phyloP scores from a whole-genome alignment of 2,329 filamentous ascomycete genomes.

The Colletotrichum eremochloae region DNA sequence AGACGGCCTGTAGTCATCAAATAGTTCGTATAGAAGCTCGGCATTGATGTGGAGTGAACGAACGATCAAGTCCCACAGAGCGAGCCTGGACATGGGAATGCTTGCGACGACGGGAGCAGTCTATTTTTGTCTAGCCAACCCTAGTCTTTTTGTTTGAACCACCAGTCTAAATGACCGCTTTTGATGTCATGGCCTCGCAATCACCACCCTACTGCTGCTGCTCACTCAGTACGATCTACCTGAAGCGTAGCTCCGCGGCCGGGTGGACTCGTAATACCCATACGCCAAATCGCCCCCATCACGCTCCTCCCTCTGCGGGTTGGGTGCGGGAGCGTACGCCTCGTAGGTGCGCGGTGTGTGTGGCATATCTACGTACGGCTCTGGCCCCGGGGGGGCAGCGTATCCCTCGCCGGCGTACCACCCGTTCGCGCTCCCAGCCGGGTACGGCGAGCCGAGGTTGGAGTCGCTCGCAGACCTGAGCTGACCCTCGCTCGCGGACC shows the following conservation, averaged over 20 bases:
- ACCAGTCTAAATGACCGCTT: background rate
- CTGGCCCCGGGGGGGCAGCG: slow-evolving; percentile 3
- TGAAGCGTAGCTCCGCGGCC: slow-evolving; percentile 35
- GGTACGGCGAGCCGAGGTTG: slow-evolving; percentile 15
- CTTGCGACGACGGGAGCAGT: background rate
- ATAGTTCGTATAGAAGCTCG: no score
- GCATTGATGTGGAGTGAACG: background rate
- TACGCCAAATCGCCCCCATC: slow-evolving; percentile 6
- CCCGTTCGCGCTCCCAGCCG: slow-evolving; percentile 8
- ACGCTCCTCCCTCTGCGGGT: slow-evolving; percentile 18
- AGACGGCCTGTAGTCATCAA: no score
- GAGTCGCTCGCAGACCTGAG: slow-evolving; percentile 32
- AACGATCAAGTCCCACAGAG: background rate
- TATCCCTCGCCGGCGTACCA: slow-evolving; percentile 33
- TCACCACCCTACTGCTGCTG: background rate
- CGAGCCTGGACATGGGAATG: slow-evolving; percentile 15
- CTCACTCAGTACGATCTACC: slow-evolving; percentile 34
- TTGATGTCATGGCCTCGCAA: background rate
- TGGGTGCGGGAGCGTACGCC: slow-evolving; percentile 28
- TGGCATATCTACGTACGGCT: slow-evolving; percentile 30
- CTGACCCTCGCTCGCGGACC: slow-evolving; percentile 36
- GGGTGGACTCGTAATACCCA: slow-evolving; percentile 22
- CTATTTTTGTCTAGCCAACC: slow-evolving; percentile 1
- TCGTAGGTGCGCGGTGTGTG: slow-evolving; percentile 22
- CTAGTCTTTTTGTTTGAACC: background rate